These are phyloP conservation scores for Aquilaria yunnanensis DNA, from an alignment of 345 rosid genomes.

Conservation along the genomic window DNA sequence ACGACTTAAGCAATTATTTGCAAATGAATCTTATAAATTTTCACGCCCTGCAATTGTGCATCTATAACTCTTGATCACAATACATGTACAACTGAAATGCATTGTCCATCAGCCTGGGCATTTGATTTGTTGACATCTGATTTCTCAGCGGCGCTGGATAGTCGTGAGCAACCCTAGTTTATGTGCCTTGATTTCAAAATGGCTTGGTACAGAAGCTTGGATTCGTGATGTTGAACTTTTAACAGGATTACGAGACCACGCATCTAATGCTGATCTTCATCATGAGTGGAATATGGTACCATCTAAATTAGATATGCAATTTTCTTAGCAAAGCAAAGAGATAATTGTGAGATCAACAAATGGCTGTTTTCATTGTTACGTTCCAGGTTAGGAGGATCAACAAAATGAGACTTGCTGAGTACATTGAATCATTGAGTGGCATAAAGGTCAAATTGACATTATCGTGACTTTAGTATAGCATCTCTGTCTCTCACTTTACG, in stretches of 20 bases:
- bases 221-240: slow-evolving; percentile 37
- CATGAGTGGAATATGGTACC: slow-evolving; percentile 39
- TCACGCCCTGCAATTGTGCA: slow-evolving; percentile 3
- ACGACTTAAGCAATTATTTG: background rate
- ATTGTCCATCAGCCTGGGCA: background rate
- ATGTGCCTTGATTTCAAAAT: slow-evolving; percentile 39
- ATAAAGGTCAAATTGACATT: slow-evolving; percentile 28
- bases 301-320: slow-evolving; percentile 6
- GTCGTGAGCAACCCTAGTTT: slow-evolving; percentile 49
- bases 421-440: slow-evolving; percentile 45
- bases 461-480: background rate
- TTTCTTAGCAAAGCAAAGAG: background rate
- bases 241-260: slow-evolving; percentile 37
- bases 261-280: slow-evolving; percentile 26
- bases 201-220: slow-evolving; percentile 56
- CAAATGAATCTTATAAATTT: background rate
- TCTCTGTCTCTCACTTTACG: background rate
- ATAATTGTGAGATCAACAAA: background rate
- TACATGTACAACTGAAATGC: slow-evolving; percentile 6
- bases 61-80: background rate
- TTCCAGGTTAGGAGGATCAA: slow-evolving; percentile 38
- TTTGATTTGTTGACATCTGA: slow-evolving; percentile 17
- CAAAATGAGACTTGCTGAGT: slow-evolving; percentile 45
- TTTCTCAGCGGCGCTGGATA: slow-evolving; percentile 47
- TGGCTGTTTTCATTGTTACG: background rate